Evolutionary conservation across 495 filamentous ascomycete species (phyloP), one percentile per base, ranked within the genome.

Genomic region (Pseudoneurospora amorphoporcata): DNA sequence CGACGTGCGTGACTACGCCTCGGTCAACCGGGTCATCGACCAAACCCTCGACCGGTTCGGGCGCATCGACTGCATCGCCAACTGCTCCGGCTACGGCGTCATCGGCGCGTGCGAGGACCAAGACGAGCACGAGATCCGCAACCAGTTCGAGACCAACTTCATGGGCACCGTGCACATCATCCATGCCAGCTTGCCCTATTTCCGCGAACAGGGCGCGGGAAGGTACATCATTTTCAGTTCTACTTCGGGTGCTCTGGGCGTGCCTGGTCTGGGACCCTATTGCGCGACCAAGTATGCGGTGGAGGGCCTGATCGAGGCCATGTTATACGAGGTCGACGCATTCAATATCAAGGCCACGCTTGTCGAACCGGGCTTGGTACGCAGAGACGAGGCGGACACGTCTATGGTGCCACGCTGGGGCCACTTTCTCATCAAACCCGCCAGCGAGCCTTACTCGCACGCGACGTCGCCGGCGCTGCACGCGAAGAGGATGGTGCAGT

Each of bases 91-190:
- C 41, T 96, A 95, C 82, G 95, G 95, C 69, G 93, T 99, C 41
- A 97, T 98, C 75, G 95, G 93, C 39, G 91, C 95, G 3, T 97
- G 94, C 82, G 95, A 99, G 82, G 95, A 98, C 83, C 95, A 98
- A 82, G 93, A 97, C 82, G 93, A 95, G 76, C 90, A 92, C 80
- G 95, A 98, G 75, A 90, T 99, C 74, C 91, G 93, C 73, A 95
- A 95, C 78, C 95, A 98, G 80, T 98, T 98, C 81, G 92, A 95
- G 82, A 98, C 94, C 39, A 99, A 99, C 79, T 96, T 97, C 83
- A 93, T 94, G 81, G 95, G 95, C 70, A 95, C 93, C 0, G 78
- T 98, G 73, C 91, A 98, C 79, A 98, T 99, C 76, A 91, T 98
- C 73, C 93, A 97, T 80, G 82, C 92, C n/a, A 92, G 90, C 29